Percentiles rank a stretch among this genome's conserved stretches.
Conservation (phyloP, 305 asterid species). For the Petunia hybrid region DNA sequence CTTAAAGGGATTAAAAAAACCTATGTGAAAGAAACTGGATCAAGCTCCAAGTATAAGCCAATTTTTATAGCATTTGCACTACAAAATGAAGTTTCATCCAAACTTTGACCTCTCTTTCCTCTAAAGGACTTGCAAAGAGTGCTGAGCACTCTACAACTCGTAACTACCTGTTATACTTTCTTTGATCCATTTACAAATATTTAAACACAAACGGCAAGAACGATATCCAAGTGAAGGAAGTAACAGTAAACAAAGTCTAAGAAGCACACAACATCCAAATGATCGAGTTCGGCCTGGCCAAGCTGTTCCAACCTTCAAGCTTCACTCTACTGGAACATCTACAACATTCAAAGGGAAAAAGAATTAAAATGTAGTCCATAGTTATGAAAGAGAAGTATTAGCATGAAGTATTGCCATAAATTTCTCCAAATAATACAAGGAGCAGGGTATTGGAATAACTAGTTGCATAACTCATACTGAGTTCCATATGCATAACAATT, state of each 20-base stretch:
- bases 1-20: too few relatives aligned
- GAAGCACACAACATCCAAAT: not conserved
- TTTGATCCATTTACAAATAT: not conserved
- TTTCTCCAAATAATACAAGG: not conserved
- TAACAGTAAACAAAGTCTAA: not conserved
- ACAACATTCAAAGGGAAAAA: not conserved
- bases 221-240: not conserved
- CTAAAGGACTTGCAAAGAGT: not conserved
- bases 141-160: not conserved
- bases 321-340: not conserved
- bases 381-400: not conserved
- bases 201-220: not conserved
- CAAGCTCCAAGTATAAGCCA: too few relatives aligned
- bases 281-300: not conserved
- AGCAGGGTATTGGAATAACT: slow-evolving; percentile 8
- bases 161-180: slow-evolving; percentile 5
- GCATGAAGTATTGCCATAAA: slow-evolving; percentile 7
- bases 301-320: not conserved
- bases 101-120: not conserved
- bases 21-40: too few relatives aligned
- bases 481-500: not conserved
- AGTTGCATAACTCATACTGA: not conserved
- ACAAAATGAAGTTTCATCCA: slow-evolving; percentile 11
- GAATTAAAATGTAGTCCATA: not conserved
- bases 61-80: too few relatives aligned